Conservation (phyloP, 202 grass and related monocot species). For the Schoenoplectus triqueter region DNA sequence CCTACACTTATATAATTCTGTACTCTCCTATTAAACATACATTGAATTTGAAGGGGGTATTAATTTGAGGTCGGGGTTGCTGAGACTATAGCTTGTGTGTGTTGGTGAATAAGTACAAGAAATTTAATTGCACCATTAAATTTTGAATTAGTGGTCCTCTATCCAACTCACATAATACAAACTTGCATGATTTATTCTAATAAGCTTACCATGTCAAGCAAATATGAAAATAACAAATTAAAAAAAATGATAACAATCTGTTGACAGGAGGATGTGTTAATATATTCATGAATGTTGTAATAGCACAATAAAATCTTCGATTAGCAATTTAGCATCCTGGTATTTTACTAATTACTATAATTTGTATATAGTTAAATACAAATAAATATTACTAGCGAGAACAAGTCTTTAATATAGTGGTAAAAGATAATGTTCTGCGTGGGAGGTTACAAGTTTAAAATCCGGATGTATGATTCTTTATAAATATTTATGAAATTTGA, state of each 20-base stretch:
- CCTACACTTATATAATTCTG: not conserved
- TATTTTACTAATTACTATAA: not conserved
- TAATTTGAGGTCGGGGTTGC: not conserved
- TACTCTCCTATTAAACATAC: constrained; percentile 1
- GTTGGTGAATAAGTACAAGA: constrained; percentile 30
- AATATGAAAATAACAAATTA: not conserved
- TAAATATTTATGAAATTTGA: too few species aligned
- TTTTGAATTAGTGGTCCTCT: constrained; percentile 8
- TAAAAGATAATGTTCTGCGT: not conserved
- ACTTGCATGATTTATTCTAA: not conserved
- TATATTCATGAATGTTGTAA: not conserved
- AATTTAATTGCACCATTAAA: constrained; percentile 17
- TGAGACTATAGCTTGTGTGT: not conserved
- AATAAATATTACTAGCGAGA: too few species aligned
- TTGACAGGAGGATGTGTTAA: not conserved
- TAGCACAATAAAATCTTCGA: not conserved
- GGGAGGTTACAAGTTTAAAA: too few species aligned
- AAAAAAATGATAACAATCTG: not conserved
- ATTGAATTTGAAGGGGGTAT: constrained; percentile 10
- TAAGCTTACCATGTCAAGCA: not conserved
- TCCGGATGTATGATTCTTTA: too few species aligned
- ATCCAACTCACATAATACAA: not conserved
- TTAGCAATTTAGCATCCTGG: not conserved
- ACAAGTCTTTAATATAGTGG: not conserved
- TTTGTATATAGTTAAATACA: not conserved